Evolutionary conservation across 371 early-diverging fungal genomes (phyloP).

Genomic region (Parasitella parasitica): DNA sequence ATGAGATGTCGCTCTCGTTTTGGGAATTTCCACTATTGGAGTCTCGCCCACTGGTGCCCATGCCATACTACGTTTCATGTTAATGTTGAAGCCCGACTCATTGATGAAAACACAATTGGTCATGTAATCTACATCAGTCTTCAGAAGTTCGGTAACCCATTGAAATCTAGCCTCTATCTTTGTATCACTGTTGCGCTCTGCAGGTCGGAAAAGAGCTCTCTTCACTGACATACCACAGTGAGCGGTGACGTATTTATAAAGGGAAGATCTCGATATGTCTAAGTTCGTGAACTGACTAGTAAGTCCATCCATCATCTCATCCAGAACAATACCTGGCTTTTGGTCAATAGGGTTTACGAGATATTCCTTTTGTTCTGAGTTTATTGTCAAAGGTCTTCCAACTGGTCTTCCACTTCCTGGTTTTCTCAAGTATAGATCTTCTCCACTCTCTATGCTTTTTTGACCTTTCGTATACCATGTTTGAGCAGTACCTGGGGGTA

Average conservation of each 20-base stretch:
- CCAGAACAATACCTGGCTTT: slow-evolving; percentile 5
- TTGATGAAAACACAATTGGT: slow-evolving; percentile 13
- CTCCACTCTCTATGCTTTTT: slow-evolving; percentile 4
- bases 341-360: neutral
- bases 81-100: slow-evolving; percentile 12
- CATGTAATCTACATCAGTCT: slow-evolving; percentile 5
- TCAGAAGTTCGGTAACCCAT: neutral
- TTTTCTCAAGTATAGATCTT: slow-evolving; percentile 5
- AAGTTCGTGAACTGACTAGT: neutral
- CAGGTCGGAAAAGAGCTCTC: neutral
- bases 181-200: neutral
- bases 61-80: neutral
- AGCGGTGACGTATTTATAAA: neutral
- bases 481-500: neutral
- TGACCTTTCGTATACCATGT: slow-evolving; percentile 4
- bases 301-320: slow-evolving; percentile 7
- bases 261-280: neutral
- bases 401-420: slow-evolving; percentile 11
- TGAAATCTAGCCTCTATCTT: slow-evolving; percentile 2
- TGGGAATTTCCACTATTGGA: neutral
- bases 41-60: neutral
- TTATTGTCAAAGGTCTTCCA: neutral
- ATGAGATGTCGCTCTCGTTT: neutral
- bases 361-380: slow-evolving; percentile 2
- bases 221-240: neutral